These are phyloP conservation scores for Symbiodinium pilosum DNA, from an alignment of 73 alveolate species.

Conservation along the genomic window DNA sequence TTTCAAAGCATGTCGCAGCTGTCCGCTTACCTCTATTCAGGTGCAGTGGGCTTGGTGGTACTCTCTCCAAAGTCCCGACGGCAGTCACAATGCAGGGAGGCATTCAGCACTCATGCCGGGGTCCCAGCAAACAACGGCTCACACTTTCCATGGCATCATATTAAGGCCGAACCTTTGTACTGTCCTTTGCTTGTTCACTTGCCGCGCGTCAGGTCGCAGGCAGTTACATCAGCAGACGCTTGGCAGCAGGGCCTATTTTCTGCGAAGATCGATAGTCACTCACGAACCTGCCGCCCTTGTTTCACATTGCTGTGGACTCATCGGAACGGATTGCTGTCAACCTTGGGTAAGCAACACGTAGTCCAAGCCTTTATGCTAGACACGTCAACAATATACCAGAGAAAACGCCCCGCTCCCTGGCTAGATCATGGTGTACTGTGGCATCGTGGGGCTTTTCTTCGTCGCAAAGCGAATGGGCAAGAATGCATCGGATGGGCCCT, in stretches of 20 bases:
- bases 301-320: too few relatives aligned
- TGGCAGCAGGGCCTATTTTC: background rate
- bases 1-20: too few relatives aligned
- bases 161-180: too few relatives aligned
- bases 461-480: conserved; percentile 44
- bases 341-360: too few relatives aligned
- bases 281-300: too few relatives aligned
- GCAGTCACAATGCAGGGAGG: conserved; percentile 49
- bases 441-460: conserved; percentile 40
- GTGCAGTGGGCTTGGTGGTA: conserved; percentile 91
- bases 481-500: conserved; percentile 46
- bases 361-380: too few relatives aligned
- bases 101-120: conserved; percentile 60
- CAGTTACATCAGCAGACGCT: conserved; percentile 36
- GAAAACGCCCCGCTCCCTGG: background rate
- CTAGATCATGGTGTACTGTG: conserved; percentile 36
- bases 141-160: too few relatives aligned
- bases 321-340: too few relatives aligned
- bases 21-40: too few relatives aligned
- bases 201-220: conserved; percentile 31
- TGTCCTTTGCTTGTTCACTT: too few relatives aligned
- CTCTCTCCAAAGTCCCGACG: conserved; percentile 40
- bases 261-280: too few relatives aligned
- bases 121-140: background rate
- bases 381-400: too few relatives aligned